Conservation (phyloP, 2,329 filamentous ascomycete genomes). For the Fusarium chaquense region DNA sequence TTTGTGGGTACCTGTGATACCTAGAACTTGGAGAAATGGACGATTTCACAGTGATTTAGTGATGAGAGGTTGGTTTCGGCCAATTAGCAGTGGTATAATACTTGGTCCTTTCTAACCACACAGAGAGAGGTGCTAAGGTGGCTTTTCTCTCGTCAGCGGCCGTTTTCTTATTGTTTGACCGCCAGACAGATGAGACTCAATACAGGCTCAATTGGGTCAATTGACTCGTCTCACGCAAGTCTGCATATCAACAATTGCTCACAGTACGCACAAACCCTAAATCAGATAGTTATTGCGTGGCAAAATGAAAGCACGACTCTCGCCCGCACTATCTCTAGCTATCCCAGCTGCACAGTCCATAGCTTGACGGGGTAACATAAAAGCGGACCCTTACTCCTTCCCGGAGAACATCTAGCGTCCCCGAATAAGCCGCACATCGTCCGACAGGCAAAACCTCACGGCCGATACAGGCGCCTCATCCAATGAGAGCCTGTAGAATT, state of each 20-base stretch:
- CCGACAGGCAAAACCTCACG: slow-evolving; percentile 10
- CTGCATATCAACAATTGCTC: neutral
- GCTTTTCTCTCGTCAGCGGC: slow-evolving; percentile 11
- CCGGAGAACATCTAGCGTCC: slow-evolving; percentile 34
- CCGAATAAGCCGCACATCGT: slow-evolving; percentile 32
- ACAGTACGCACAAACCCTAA: neutral
- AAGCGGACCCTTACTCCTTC: slow-evolving; percentile 7
- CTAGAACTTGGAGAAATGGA: slow-evolving; percentile 9
- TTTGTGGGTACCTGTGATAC: slow-evolving; percentile 16
- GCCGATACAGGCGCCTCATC: slow-evolving; percentile 26
- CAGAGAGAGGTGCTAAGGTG: slow-evolving; percentile 6
- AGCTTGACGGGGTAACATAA: slow-evolving; percentile 23
- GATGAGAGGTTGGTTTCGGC: slow-evolving; percentile 7
- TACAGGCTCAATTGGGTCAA: neutral
- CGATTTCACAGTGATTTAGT: neutral
- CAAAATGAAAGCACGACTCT: slow-evolving; percentile 17
- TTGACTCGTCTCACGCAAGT: neutral
- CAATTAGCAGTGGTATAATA: slow-evolving; percentile 23
- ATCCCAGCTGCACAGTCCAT: slow-evolving; percentile 18
- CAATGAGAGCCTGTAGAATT: slow-evolving; percentile 24
- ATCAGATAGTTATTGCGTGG: slow-evolving; percentile 14
- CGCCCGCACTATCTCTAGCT: slow-evolving; percentile 19
- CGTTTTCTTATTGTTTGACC: slow-evolving; percentile 12
- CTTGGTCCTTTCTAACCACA: slow-evolving; percentile 17
- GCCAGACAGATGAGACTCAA: neutral